Evolutionary conservation across 2,329 filamentous ascomycete species (phyloP).

Genomic region (Teratosphaeria destructans): DNA sequence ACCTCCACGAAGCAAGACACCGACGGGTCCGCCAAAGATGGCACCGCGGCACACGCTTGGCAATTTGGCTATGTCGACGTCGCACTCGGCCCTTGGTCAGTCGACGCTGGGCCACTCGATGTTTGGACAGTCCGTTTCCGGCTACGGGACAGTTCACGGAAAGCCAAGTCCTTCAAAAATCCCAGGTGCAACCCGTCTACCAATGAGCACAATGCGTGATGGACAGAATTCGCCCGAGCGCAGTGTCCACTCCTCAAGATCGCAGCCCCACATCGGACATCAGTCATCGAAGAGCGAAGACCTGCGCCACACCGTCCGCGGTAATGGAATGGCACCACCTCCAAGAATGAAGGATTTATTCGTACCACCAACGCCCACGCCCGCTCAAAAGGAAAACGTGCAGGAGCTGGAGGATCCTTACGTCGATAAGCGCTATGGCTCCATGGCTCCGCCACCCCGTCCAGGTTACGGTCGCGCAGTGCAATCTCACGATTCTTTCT

Average conservation of each 20-base stretch:
- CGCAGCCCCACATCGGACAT: slow-evolving; percentile 9
- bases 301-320: slow-evolving; percentile 29
- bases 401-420: slow-evolving; percentile 71
- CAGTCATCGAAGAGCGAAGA: slow-evolving; percentile 27
- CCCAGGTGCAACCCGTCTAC: slow-evolving; percentile 49
- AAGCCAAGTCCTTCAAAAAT: slow-evolving; percentile 54
- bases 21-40: slow-evolving; percentile 15
- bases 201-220: slow-evolving; percentile 58
- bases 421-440: slow-evolving; percentile 44
- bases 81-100: slow-evolving; percentile 5
- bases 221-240: slow-evolving; percentile 77
- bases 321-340: slow-evolving; percentile 53
- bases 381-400: slow-evolving; percentile 28
- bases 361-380: slow-evolving; percentile 43
- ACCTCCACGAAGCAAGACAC: slow-evolving; percentile 35
- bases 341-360: slow-evolving; percentile 87
- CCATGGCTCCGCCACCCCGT: slow-evolving; percentile 15
- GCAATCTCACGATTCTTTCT: slow-evolving; percentile 7
- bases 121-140: slow-evolving; percentile 28
- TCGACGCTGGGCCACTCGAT: slow-evolving; percentile 13
- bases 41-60: slow-evolving; percentile 22
- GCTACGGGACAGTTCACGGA: slow-evolving; percentile 6
- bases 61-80: slow-evolving; percentile 10
- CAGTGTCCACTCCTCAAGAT: slow-evolving; percentile 30
- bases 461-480: slow-evolving; percentile 7